Percentiles rank a stretch among this genome's conserved stretches.
phyloP scores from a whole-genome alignment of 1,284 basidiomycete genomes.

The Hypsizygus ulmarius region DNA sequence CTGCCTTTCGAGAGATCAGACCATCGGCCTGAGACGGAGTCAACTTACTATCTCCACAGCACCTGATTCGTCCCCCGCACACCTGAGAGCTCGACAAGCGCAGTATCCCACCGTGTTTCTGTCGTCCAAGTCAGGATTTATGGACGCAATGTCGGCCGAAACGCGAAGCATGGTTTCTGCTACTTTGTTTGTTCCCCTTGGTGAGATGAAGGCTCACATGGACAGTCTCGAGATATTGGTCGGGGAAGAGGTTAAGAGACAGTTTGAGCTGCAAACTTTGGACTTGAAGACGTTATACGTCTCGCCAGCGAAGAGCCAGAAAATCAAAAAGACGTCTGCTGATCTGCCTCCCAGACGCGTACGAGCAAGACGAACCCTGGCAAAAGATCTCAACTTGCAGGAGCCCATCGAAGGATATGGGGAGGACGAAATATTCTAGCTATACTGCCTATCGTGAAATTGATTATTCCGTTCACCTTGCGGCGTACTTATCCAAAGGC shows the following conservation, averaged over 20 bases:
- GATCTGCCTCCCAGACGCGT: slow-evolving; percentile 2
- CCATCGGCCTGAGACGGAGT: slow-evolving; percentile 29
- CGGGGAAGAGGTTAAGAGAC: slow-evolving; percentile 13
- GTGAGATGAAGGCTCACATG: slow-evolving; percentile 20
- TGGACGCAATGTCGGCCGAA: slow-evolving; percentile 19
- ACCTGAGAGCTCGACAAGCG: slow-evolving; percentile 32
- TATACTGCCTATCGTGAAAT: too few species aligned
- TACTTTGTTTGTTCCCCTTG: slow-evolving; percentile 17
- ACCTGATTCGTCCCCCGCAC: slow-evolving; percentile 24
- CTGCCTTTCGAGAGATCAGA: slow-evolving; percentile 35
- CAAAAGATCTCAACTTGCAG: slow-evolving; percentile 6
- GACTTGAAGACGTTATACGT: slow-evolving; percentile 17
- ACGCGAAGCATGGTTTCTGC: slow-evolving; percentile 17
- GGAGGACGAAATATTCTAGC: too few species aligned
- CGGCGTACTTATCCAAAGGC: too few species aligned
- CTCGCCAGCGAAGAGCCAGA: neutral
- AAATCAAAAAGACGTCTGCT: neutral
- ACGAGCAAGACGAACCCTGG: slow-evolving; percentile 1
- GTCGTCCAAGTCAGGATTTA: slow-evolving; percentile 13
- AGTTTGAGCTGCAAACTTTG: slow-evolving; percentile 16
- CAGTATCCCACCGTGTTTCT: slow-evolving; percentile 31
- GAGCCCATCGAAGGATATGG: neutral
- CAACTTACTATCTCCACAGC: slow-evolving; percentile 20
- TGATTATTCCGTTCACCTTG: too few species aligned
- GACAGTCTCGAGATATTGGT: slow-evolving; percentile 18